Conservation (phyloP, 495 filamentous ascomycete species). For the Pseudevernia furfuracea region DNA sequence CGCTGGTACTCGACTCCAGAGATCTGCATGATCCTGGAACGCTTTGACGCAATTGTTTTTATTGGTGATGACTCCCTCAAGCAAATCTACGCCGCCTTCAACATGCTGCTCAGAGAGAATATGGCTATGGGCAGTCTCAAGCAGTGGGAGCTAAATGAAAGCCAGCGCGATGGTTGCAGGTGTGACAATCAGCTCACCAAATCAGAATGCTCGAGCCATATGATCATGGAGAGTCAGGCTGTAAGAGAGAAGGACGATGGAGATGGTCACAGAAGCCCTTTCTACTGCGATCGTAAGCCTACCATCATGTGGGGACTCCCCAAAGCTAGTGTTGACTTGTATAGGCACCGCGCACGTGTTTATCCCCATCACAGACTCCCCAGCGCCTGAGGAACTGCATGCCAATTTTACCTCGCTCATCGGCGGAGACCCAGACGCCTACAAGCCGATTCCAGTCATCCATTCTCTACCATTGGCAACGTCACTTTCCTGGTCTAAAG, state of each 20-base stretch:
- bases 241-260: conserved; percentile 24
- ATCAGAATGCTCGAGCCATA: conserved; percentile 30
- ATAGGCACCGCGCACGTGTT: conserved; percentile 39
- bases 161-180: conserved; percentile 31
- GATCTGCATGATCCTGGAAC: conserved; percentile 44
- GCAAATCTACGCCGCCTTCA: conserved; percentile 42
- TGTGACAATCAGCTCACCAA: conserved; percentile 41
- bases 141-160: conserved; percentile 35
- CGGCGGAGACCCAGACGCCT: conserved; percentile 29
- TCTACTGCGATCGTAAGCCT: conserved; percentile 24
- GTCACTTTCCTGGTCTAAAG: conserved; percentile 31
- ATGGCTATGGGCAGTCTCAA: conserved; percentile 37
- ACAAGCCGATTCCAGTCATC: conserved; percentile 42
- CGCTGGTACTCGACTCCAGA: conserved; percentile 41
- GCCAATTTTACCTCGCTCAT: conserved; percentile 28
- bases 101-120: conserved; percentile 42
- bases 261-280: conserved; percentile 25
- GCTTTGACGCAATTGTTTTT: conserved; percentile 41
- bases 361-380: conserved; percentile 32
- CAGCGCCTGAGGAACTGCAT: conserved; percentile 30
- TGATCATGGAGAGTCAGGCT: conserved; percentile 33
- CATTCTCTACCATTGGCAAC: conserved; percentile 36
- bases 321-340: background rate
- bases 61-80: conserved; percentile 40
- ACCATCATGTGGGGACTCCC: background rate